Evolutionary conservation across 441 rosid genomes (phyloP).

Genomic region (Lepidium campestre): DNA sequence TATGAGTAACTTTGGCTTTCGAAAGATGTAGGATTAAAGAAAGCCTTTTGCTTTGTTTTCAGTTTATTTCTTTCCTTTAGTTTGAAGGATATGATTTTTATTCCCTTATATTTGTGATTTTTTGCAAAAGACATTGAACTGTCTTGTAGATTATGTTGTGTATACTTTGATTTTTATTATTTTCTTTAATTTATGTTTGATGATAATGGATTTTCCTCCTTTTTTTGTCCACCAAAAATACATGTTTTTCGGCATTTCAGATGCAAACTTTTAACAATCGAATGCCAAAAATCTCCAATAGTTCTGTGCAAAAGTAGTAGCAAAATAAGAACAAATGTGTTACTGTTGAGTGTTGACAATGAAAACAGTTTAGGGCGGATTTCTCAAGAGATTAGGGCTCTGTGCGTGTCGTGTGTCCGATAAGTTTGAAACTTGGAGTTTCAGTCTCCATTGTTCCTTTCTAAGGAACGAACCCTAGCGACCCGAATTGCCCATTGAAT

Average conservation of each 20-base stretch:
- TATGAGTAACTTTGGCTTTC: conserved; percentile 14
- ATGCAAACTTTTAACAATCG: no score
- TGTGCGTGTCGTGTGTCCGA: not conserved
- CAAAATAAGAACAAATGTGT: not conserved
- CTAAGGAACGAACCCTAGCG: not conserved
- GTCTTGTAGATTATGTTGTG: conserved; percentile 27
- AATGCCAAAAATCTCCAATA: no score
- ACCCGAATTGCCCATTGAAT: not conserved
- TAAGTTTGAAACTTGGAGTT: not conserved
- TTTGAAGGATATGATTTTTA: not conserved
- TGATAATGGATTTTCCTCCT: not conserved
- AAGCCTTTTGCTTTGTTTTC: conserved; percentile 15
- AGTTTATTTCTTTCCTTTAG: conserved; percentile 1
- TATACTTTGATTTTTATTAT: not conserved
- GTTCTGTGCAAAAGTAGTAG: not conserved
- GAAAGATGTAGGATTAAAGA: conserved; percentile 17
- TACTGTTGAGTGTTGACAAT: no score
- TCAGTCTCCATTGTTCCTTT: not conserved
- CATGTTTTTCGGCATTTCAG: no score
- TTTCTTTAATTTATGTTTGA: not conserved
- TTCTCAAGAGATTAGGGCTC: not conserved
- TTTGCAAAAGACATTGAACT: not conserved
- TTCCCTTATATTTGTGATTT: not conserved
- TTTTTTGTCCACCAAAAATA: not conserved
- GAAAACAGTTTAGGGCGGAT: not conserved